Base-by-base conservation (phyloP, 805 yeast genomes). In the Nakazawaea wickerhamii region DNA sequence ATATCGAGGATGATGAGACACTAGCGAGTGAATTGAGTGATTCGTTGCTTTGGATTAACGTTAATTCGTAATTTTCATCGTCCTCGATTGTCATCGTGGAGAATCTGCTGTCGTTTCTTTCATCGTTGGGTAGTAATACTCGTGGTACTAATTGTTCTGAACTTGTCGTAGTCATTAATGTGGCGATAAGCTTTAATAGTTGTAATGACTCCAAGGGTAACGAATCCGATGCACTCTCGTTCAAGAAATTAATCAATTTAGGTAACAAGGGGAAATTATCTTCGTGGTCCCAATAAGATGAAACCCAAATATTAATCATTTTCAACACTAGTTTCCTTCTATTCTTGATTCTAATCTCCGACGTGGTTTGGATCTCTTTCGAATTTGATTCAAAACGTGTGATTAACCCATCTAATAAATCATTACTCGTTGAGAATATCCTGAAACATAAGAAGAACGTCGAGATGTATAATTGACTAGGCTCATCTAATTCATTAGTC, bases 221-320 rank as follows among this genome's bases (percentile, higher is more conserved):
- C 44, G 59, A 67, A 10, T 59, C 54, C n/a, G 76, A 67, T n/a
- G 80, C 69, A 11, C 81, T 88, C 59, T 85, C 95, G 57, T 84
- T 85, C 55, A 86, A 81, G 55, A 88, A 84, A 54, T 84, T 84
- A 35, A 84, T 71, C 53, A 88, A 63, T 0, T 87, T 81, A 10
- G 93, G 77, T 36, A 89, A 63, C 30, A 81, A 65, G 20, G 60
- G 62, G 47, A 73, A 75, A 58, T 89, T 95, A 15, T 54, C 55
- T 33, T 71, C 68, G 37, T 74, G 76, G 48, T 80, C 77, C 96
- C 96, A 91, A 57, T 84, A 89, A 40, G 93, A 81, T 59, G 88
- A 95, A 59, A 91, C 64, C 99, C 99, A 91, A 27, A 77, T 66
- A 57, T 79, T 84, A 55, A 89, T 76, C 58, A 83, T 70, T 49